Base-by-base conservation (phyloP, 2,329 filamentous ascomycete species). In the Trichoderma atroviride region DNA sequence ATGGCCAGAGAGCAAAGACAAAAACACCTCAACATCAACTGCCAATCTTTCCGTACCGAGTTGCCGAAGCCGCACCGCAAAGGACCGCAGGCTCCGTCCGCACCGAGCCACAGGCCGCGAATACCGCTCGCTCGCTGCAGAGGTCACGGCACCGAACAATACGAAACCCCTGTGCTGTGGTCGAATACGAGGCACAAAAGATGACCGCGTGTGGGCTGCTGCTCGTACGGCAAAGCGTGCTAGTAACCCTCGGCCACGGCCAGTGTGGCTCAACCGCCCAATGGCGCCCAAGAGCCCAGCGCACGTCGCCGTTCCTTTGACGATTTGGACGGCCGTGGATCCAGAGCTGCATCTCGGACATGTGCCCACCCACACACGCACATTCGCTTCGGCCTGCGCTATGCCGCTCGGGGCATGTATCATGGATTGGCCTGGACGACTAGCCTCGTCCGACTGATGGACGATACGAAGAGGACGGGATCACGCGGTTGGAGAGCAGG, bases 141-240 rank as follows among this genome's bases (percentile, higher is more conserved):
- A 52, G 31, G 64, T 59, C 29, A 37, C 64, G 35, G 64, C 55
- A 59, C 64, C 31, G 59, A 43, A 67, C 55, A 52, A 67, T 50
- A 67, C 64, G 64, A 59, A 66, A 66, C 53, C 47, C 65, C 27
- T 61, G 57, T 68, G 57, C 27, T 61, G 57, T 68, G 57, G 65
- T 19, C 56, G 65, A 68, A 68, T 68, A 68, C 65, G 58, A 69
- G 66, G 37, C 37, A 63, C 33, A 62, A 59, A 59, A 69, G 66
- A 69, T 57, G 58, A 63, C 58, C 35, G 66, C 37, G 50, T 56
- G 58, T 68, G 58, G 57, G 57, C 29, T 68, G 57, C 56, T 68
- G 66, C 66, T 68, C 52, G 59, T 62, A 56, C 66, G 66, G 66
- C 3, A 43, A 43, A 43, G 43, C 47, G n/a, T 50, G 22, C 47